Percentiles rank a stretch among this genome's conserved stretches.
Conservation (phyloP, 2,329 filamentous ascomycete species). For the Gaeumannomyces sp. region DNA sequence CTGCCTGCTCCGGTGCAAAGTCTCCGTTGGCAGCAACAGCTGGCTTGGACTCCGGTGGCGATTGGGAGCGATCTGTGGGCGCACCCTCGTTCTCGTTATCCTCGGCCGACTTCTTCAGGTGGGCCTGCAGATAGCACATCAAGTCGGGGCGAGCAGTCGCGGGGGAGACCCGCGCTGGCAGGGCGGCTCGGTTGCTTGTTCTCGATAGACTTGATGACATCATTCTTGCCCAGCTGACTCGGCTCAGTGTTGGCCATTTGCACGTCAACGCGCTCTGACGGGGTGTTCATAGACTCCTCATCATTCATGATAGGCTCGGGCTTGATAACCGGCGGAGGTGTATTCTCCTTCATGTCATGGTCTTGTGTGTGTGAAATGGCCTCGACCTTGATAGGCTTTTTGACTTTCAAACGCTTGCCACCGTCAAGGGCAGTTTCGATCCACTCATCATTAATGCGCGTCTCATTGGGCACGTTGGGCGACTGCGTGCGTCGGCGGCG, state of each 20-base stretch:
- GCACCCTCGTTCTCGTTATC: background rate
- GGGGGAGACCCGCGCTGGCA: background rate
- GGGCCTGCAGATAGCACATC: background rate
- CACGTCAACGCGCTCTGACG: background rate
- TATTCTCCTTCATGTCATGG: background rate
- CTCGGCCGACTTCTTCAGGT: background rate
- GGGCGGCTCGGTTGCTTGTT: background rate
- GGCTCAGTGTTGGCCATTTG: background rate
- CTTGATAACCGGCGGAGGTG: background rate
- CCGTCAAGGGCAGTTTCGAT: conserved; percentile 31
- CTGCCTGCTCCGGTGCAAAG: background rate
- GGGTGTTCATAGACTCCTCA: background rate
- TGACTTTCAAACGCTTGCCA: conserved; percentile 35
- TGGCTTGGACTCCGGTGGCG: background rate
- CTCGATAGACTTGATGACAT: background rate
- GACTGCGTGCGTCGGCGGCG: conserved; percentile 21
- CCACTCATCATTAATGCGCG: conserved; percentile 33
- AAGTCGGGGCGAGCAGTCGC: background rate
- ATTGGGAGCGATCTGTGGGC: background rate
- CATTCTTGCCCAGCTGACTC: background rate
- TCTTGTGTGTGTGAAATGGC: background rate
- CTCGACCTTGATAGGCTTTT: conserved; percentile 12
- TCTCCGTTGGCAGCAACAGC: background rate
- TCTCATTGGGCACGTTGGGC: conserved; percentile 14
- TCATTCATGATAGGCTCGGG: background rate